Percentiles rank a stretch among this genome's conserved stretches.
Conservation (phyloP, 306 rosid genomes). For the Canavalia ensiformis region DNA sequence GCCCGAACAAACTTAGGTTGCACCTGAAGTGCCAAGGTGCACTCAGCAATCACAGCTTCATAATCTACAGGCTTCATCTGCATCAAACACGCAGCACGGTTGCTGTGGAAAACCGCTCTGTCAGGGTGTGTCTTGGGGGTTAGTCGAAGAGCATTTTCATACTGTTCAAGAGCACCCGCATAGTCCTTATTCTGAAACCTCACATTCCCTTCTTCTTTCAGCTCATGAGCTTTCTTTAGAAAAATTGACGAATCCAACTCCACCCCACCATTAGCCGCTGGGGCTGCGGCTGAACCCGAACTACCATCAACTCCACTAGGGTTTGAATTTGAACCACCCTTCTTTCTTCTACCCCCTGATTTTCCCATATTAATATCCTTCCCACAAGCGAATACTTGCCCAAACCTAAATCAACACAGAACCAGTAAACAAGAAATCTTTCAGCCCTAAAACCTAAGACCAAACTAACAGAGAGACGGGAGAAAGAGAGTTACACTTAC, state of each 20-base stretch:
- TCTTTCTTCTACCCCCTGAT: slow-evolving; percentile 91
- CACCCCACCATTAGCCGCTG: slow-evolving; percentile 69
- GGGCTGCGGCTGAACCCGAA: slow-evolving; percentile 47
- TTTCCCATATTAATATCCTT: slow-evolving; percentile 74
- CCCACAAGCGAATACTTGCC: slow-evolving; percentile 13
- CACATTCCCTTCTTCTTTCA: slow-evolving; percentile 91
- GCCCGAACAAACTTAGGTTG: slow-evolving; percentile 87
- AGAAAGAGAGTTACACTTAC: slow-evolving; percentile 54
- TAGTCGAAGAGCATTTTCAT: slow-evolving; percentile 83
- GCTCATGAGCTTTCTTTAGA: slow-evolving; percentile 91
- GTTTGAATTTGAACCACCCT: slow-evolving; percentile 64
- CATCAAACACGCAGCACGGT: slow-evolving; percentile 92
- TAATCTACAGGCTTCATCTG: slow-evolving; percentile 96
- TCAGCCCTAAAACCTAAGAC: slow-evolving; percentile 31
- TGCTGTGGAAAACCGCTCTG: slow-evolving; percentile 91
- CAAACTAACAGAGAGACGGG: slow-evolving; percentile 34
- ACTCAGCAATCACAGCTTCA: slow-evolving; percentile 86
- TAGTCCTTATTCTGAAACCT: slow-evolving; percentile 87
- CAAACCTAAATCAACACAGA: slow-evolving; percentile 40
- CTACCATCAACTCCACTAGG: slow-evolving; percentile 56
- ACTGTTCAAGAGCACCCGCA: slow-evolving; percentile 88
- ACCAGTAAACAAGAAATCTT: not conserved
- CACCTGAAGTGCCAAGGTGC: slow-evolving; percentile 91
- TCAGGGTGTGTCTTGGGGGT: slow-evolving; percentile 87
- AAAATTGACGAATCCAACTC: slow-evolving; percentile 83